A percentile compares a stretch with the other conserved stretches of the same genome.
Conservation (phyloP, 176 grass and related monocot species). For the Eragrostis nindensis region DNA sequence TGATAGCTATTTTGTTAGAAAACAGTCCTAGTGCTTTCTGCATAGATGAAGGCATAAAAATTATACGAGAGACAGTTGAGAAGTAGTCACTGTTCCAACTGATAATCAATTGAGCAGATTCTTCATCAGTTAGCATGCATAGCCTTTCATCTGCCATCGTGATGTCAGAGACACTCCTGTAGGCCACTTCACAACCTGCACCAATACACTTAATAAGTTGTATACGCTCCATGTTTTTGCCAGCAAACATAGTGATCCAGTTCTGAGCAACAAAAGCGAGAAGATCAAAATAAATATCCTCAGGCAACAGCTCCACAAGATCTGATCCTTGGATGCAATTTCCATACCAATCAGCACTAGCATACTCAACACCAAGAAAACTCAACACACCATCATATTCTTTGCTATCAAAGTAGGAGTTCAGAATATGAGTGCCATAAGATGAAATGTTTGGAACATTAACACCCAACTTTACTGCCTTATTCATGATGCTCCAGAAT, state of each 20-base stretch:
- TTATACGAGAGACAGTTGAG: not conserved
- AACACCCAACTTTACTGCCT: slow-evolving; percentile 35
- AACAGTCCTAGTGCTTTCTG: slow-evolving; percentile 23
- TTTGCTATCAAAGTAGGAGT: slow-evolving; percentile 43
- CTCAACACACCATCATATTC: slow-evolving; percentile 40
- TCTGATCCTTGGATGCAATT: slow-evolving; percentile 48
- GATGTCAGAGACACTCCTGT: slow-evolving; percentile 23
- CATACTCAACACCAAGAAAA: slow-evolving; percentile 48
- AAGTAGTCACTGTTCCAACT: slow-evolving; percentile 42
- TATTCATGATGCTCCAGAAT: slow-evolving; percentile 50
- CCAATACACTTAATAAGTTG: slow-evolving; percentile 21
- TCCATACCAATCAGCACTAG: slow-evolving; percentile 47
- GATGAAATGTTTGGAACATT: slow-evolving; percentile 42
- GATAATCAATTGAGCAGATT: slow-evolving; percentile 28
- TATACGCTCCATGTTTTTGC: slow-evolving; percentile 15
- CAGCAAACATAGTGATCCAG: slow-evolving; percentile 6
- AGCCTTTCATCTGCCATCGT: not conserved
- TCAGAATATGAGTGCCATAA: slow-evolving; percentile 50
- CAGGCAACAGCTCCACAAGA: slow-evolving; percentile 38
- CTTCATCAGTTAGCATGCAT: slow-evolving; percentile 30
- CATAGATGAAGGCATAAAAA: not conserved
- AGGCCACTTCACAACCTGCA: slow-evolving; percentile 1
- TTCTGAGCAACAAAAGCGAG: slow-evolving; percentile 44
- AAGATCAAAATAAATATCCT: slow-evolving; percentile 51
- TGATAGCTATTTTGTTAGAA: not conserved